These are phyloP conservation scores for Priceomyces carsonii DNA, from an alignment of 805 yeast species.

Conservation along the genomic window DNA sequence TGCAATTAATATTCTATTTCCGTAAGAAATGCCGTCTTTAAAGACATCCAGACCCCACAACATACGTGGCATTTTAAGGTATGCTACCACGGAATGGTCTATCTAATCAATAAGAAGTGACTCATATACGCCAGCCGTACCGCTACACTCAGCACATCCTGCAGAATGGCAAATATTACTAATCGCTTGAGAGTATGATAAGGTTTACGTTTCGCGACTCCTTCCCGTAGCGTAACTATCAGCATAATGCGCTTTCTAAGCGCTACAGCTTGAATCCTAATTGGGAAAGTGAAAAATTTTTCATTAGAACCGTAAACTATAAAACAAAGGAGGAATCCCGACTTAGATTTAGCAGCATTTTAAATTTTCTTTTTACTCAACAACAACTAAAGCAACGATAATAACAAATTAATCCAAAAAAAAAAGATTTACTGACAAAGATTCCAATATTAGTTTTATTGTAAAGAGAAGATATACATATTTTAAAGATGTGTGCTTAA, in stretches of 20 bases:
- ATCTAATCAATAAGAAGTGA: too few species aligned
- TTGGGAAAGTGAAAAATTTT: conserved; percentile 6
- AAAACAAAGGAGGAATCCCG: conserved; percentile 1
- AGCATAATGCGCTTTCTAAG: background rate
- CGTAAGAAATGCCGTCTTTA: too few species aligned
- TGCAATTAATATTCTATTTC: too few species aligned
- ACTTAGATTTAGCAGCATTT: background rate
- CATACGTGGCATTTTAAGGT: too few species aligned
- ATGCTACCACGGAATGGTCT: too few species aligned
- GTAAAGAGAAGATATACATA: conserved; percentile 1
- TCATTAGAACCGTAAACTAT: background rate
- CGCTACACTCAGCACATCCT: too few species aligned
- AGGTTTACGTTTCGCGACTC: too few species aligned
- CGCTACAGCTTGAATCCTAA: background rate
- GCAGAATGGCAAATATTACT: too few species aligned
- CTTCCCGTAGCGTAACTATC: conserved; percentile 3
- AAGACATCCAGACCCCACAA: too few species aligned
- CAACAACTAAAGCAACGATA: conserved; percentile 3
- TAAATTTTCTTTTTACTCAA: background rate
- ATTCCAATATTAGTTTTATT: conserved; percentile 1
- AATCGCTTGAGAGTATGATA: too few species aligned
- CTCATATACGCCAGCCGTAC: too few species aligned
- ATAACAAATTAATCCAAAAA: background rate
- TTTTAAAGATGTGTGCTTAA: conserved; percentile 38
- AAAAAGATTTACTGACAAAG: background rate